phyloP scores from a whole-genome alignment of 768 basidiomycete genomes.

The Phanerodontia chrysosporium region DNA sequence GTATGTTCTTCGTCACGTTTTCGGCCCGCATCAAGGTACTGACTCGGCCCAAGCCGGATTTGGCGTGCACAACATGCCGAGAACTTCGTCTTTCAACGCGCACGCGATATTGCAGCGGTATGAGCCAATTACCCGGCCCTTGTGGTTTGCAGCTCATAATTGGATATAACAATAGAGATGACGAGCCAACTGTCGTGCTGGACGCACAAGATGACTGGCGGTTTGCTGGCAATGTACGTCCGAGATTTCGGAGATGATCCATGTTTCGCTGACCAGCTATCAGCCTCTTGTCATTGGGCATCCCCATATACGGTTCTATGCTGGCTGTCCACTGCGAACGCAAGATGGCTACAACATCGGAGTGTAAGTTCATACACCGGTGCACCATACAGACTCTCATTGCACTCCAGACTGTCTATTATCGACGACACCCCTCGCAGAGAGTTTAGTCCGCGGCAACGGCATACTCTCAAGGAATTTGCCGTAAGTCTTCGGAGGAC shows the following conservation, averaged over 20 bases:
- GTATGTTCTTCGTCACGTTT: constrained; percentile 38
- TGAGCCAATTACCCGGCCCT: constrained; percentile 17
- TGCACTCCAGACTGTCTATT: constrained; percentile 58
- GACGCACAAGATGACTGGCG: constrained; percentile 85
- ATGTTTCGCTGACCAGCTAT: neutral
- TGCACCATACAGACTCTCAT: neutral
- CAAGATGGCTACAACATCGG: constrained; percentile 90
- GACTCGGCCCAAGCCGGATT: constrained; percentile 38
- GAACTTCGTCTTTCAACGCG: constrained; percentile 73
- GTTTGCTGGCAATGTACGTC: constrained; percentile 73
- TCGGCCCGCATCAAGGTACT: constrained; percentile 6
- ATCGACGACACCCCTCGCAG: constrained; percentile 78
- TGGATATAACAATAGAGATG: constrained; percentile 45
- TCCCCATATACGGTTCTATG: constrained; percentile 82
- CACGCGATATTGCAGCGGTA: constrained; percentile 82
- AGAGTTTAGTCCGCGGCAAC: constrained; percentile 84
- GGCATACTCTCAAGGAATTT: constrained; percentile 93
- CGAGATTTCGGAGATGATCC: neutral
- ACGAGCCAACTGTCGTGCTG: constrained; percentile 83
- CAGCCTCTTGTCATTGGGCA: constrained; percentile 70
- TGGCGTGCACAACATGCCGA: constrained; percentile 38
- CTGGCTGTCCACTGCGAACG: constrained; percentile 85
- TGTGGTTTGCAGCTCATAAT: neutral
- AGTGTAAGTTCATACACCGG: constrained; percentile 41
- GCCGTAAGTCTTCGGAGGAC: constrained; percentile 39